Evolutionary conservation across 2,329 filamentous ascomycete species (phyloP).

Genomic region (Alternaria arbusti): DNA sequence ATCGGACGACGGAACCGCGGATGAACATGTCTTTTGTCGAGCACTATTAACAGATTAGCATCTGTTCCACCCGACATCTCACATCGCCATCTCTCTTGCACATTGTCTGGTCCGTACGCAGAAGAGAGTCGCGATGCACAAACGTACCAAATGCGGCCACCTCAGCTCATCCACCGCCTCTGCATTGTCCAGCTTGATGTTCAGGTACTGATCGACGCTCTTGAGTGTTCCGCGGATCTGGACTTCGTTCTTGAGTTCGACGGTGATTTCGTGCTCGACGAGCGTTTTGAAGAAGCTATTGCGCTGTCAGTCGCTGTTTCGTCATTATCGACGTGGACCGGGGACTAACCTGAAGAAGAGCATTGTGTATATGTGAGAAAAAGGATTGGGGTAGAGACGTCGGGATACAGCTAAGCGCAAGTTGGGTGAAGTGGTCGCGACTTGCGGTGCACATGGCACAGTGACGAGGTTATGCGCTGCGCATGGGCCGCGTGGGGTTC

Average conservation of each 20-base stretch:
- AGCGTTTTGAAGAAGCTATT: slow-evolving; percentile 92
- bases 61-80: too few species aligned
- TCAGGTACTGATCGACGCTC: slow-evolving; percentile 97
- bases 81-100: background rate
- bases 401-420: background rate
- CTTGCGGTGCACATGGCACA: background rate
- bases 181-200: slow-evolving; percentile 98
- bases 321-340: background rate
- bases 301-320: background rate
- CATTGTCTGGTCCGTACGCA: background rate
- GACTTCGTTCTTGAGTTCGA: slow-evolving; percentile 99
- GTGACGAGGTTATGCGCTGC: slow-evolving; percentile 12
- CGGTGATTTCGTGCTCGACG: slow-evolving; percentile 94
- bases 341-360: slow-evolving; percentile 59
- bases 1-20: slow-evolving; percentile 88
- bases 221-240: slow-evolving; percentile 94
- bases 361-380: slow-evolving; percentile 40
- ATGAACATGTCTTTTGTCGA: slow-evolving; percentile 97
- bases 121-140: background rate
- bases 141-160: slow-evolving; percentile 83
- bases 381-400: background rate
- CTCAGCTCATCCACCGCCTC: slow-evolving; percentile 89
- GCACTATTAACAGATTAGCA: too few species aligned
- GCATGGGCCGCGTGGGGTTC: slow-evolving; percentile 32
- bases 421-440: slow-evolving; percentile 6